phyloP scores from a whole-genome alignment of 1,139 yeast genomes.

The Geotrichum aggregatum region DNA sequence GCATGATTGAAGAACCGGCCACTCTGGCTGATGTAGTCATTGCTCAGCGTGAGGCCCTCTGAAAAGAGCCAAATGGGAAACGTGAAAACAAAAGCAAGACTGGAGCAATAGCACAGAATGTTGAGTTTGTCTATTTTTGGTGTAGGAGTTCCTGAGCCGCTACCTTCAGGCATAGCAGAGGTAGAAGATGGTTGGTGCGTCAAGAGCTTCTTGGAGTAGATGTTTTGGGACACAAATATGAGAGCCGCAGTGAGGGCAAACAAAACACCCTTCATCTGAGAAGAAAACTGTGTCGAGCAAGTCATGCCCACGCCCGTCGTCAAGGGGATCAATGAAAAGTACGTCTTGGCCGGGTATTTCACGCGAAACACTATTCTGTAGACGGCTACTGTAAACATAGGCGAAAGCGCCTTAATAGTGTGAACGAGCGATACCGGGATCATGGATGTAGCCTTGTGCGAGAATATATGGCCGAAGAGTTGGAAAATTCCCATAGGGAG shows the following conservation, averaged over 20 bases:
- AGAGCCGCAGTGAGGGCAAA: slow-evolving; percentile 79
- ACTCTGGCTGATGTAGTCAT: slow-evolving; percentile 23
- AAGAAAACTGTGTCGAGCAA: slow-evolving; percentile 48
- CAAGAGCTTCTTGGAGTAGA: slow-evolving; percentile 78
- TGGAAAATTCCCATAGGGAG: slow-evolving; percentile 93
- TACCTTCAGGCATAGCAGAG: slow-evolving; percentile 27
- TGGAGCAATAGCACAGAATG: slow-evolving; percentile 76
- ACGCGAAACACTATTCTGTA: slow-evolving; percentile 59
- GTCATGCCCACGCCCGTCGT: slow-evolving; percentile 81
- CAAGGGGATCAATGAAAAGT: slow-evolving; percentile 70
- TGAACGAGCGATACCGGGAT: slow-evolving; percentile 91
- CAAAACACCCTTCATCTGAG: slow-evolving; percentile 57
- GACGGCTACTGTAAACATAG: slow-evolving; percentile 78
- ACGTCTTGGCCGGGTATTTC: slow-evolving; percentile 61
- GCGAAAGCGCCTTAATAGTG: slow-evolving; percentile 85
- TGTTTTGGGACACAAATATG: slow-evolving; percentile 86
- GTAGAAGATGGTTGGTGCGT: slow-evolving; percentile 40
- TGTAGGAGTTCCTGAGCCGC: slow-evolving; percentile 1
- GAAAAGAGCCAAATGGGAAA: slow-evolving; percentile 69
- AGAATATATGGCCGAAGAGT: slow-evolving; percentile 81
- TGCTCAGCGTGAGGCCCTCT: slow-evolving; percentile 46
- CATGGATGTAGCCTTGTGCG: slow-evolving; percentile 81
- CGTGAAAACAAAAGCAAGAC: slow-evolving; percentile 73
- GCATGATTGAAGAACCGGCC: slow-evolving; percentile 21
- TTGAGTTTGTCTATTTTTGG: slow-evolving; percentile 61